Evolutionary conservation across 2,329 filamentous ascomycete species (phyloP), one percentile per base, ranked within the genome.

Genomic region (Sarocladiaceae sp.): DNA sequence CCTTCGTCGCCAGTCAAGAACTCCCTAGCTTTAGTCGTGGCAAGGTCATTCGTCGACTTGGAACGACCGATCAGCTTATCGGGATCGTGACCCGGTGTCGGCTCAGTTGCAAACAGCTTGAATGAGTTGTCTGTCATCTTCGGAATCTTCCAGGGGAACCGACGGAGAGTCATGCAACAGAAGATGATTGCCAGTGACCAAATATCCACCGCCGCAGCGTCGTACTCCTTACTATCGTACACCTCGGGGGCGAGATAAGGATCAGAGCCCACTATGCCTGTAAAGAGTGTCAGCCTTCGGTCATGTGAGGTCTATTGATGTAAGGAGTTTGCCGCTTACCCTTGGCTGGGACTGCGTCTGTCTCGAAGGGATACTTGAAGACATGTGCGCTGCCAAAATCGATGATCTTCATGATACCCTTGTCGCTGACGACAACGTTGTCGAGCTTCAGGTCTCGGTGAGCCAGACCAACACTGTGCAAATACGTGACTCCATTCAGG

Each of bases 141-240:
- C 4, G 93, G 93, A 27, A 94, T 82, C 68, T 98, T 98, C 93
- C 93, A 98, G 0, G 93, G 93, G 59, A 98, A 98, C 27, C 93
- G 75, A 18, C 93, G 79, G 33, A 98, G 72, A 4, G 88, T 93
- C 93, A 98, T 98, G 70, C 93, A 98, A 66, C 93, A 97, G 67
- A 91, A 98, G 45, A 98, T 97, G 55, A 98, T 98, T 15, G 91
- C 93, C 48, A 98, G 73, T 10, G 93, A 98, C 93, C 93, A 98
- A 48, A 98, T 89, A 66, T 98, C 93, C 1, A 91, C 88, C 6
- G 89, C 88, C 50, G 90, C 85, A 1, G 93, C 89, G 57, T 98
- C 90, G 61, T 98, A 98, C 59, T 89, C 90, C 52, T 85, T 82
- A 50, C 90, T 80, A 52, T 96, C 90, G 58, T 97, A 97, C 1